A percentile compares a stretch with the other conserved stretches of the same genome.
phyloP scores from a whole-genome alignment of 1,139 yeast species.

The Kodamaea sp. region DNA sequence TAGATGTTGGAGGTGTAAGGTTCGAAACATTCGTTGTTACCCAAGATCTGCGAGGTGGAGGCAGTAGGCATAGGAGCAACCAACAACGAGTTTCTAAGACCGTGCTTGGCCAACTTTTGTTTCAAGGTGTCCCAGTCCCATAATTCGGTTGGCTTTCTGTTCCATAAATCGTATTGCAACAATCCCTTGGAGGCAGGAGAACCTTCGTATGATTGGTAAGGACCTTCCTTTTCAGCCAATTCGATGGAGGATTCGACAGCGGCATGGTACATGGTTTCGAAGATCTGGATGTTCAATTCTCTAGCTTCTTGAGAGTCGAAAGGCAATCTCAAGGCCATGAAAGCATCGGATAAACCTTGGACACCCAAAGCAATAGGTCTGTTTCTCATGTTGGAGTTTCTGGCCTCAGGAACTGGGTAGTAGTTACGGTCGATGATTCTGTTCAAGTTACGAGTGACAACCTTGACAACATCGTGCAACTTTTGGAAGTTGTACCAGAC shows the following conservation, averaged over 20 bases:
- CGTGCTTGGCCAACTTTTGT: slow-evolving; percentile 57
- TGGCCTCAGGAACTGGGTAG: slow-evolving; percentile 58
- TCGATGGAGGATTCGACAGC: slow-evolving; percentile 59
- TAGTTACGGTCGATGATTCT: slow-evolving; percentile 56
- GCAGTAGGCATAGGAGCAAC: slow-evolving; percentile 97
- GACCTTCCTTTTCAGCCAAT: slow-evolving; percentile 50
- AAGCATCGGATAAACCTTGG: slow-evolving; percentile 63
- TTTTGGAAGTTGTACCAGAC: slow-evolving; percentile 54
- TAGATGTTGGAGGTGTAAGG: slow-evolving; percentile 89
- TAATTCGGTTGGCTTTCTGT: slow-evolving; percentile 56
- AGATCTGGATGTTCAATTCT: slow-evolving; percentile 56
- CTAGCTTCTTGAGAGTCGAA: slow-evolving; percentile 60
- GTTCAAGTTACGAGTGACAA: slow-evolving; percentile 56
- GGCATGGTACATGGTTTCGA: slow-evolving; percentile 62
- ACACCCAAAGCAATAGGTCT: slow-evolving; percentile 67
- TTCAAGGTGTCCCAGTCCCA: slow-evolving; percentile 76
- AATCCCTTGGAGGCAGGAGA: slow-evolving; percentile 62
- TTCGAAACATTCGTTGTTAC: slow-evolving; percentile 88
- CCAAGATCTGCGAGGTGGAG: slow-evolving; percentile 86
- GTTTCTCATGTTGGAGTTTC: slow-evolving; percentile 52
- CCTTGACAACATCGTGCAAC: slow-evolving; percentile 55
- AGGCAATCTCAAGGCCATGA: slow-evolving; percentile 56
- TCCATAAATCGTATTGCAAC: slow-evolving; percentile 60
- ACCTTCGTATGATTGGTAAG: slow-evolving; percentile 51
- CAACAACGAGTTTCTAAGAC: slow-evolving; percentile 77